A percentile compares a stretch with the other conserved stretches of the same genome.
Conservation (phyloP, 371 early-diverging fungal genomes). For the Apophysomyces sp. region DNA sequence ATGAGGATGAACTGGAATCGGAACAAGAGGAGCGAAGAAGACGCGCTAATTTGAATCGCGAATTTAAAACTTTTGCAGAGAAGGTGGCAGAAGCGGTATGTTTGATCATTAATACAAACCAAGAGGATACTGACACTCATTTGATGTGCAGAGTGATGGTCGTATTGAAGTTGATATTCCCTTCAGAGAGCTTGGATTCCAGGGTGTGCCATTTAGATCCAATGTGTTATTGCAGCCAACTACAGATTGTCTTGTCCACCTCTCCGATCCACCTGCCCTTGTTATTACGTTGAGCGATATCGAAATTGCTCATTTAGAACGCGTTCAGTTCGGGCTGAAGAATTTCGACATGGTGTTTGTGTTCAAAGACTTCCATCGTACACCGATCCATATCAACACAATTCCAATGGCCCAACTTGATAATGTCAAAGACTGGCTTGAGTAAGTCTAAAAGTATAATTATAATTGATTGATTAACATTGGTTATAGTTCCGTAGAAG, state of each 20-base stretch:
- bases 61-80: constrained; percentile 94
- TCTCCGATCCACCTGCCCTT: constrained; percentile 97
- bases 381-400: constrained; percentile 96
- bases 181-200: constrained; percentile 93
- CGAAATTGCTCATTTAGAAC: constrained; percentile 98
- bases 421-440: constrained; percentile 98
- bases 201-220: constrained; percentile 96
- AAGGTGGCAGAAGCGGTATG: constrained; percentile 83
- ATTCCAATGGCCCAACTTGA: constrained; percentile 95
- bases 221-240: constrained; percentile 97
- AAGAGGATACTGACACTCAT: neutral
- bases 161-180: constrained; percentile 94
- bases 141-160: constrained; percentile 60
- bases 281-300: constrained; percentile 95
- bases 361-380: constrained; percentile 91
- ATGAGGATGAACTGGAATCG: constrained; percentile 95
- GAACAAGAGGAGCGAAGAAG: constrained; percentile 94
- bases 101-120: neutral
- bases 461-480: neutral
- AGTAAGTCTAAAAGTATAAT: constrained; percentile 50
- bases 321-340: constrained; percentile 97
- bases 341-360: constrained; percentile 99
- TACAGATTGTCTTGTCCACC: constrained; percentile 95
- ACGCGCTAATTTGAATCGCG: constrained; percentile 87
- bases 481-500: constrained; percentile 78